Conservation (phyloP, 495 filamentous ascomycete species). For the Podospora didyma region DNA sequence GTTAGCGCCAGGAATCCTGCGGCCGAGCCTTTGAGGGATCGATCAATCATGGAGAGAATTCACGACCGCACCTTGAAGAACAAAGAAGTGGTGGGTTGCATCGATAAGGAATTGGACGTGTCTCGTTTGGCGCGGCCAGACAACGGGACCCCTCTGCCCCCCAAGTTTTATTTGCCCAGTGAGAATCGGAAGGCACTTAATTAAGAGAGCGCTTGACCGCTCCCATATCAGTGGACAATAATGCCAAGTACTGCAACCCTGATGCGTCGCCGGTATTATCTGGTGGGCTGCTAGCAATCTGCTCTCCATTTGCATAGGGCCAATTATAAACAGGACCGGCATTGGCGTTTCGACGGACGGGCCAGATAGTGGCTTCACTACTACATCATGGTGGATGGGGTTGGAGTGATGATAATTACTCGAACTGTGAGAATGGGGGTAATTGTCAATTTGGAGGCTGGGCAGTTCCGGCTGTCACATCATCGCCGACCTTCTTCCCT, state of each 20-base stretch:
- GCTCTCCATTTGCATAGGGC: conserved; percentile 10
- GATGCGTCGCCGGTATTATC: conserved; percentile 5
- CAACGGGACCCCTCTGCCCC: no score
- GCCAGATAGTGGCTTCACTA: neutral
- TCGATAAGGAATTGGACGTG: conserved; percentile 1
- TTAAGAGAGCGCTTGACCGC: conserved; percentile 8
- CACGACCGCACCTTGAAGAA: no score
- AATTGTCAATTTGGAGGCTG: neutral
- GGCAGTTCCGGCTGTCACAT: neutral
- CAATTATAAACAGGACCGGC: conserved; percentile 12
- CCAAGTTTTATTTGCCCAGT: no score
- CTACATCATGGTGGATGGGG: neutral
- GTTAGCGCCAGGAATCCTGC: conserved; percentile 18
- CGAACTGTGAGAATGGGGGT: neutral
- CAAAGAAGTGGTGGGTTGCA: no score
- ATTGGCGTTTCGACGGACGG: conserved; percentile 12
- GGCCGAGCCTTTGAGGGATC: neutral
- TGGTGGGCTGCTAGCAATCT: conserved; percentile 2
- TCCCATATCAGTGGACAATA: conserved; percentile 6
- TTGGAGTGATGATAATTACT: neutral
- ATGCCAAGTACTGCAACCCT: neutral
- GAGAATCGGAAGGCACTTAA: neutral
- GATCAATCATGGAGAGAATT: neutral
- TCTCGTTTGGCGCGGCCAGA: conserved; percentile 9
- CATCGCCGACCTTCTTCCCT: neutral